These are phyloP conservation scores for Pulchroboletus neoregius DNA, from an alignment of 1,284 basidiomycete genomes.

Conservation along the genomic window DNA sequence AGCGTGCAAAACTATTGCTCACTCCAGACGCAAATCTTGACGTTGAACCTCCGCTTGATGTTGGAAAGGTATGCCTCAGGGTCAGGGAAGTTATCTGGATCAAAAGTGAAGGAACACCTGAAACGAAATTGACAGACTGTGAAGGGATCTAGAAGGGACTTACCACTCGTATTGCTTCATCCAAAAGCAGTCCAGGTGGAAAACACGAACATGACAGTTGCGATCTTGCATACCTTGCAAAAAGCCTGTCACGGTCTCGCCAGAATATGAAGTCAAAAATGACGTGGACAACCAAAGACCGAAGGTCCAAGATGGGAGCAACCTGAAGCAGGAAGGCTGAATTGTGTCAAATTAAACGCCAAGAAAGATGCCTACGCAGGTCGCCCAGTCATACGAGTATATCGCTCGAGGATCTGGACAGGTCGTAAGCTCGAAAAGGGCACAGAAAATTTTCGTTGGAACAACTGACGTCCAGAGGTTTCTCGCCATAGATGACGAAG, in stretches of 20 bases:
- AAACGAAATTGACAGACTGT: neutral
- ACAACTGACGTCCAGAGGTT: constrained; percentile 51
- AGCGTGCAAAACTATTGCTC: constrained; percentile 21
- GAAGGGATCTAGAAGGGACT: constrained; percentile 2
- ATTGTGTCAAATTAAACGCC: neutral
- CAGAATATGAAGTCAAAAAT: constrained; percentile 69
- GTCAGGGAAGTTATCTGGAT: constrained; percentile 72
- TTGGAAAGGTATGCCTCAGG: constrained; percentile 62
- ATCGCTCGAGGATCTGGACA: constrained; percentile 18
- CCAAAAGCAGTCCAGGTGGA: constrained; percentile 79
- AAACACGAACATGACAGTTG: constrained; percentile 67
- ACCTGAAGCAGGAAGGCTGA: constrained; percentile 30
- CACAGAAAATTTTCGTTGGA: neutral
- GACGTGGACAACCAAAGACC: constrained; percentile 76
- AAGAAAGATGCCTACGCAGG: constrained; percentile 14
- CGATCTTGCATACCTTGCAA: constrained; percentile 68
- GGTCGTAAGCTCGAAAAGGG: constrained; percentile 2
- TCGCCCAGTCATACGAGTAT: constrained; percentile 22
- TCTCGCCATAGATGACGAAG: constrained; percentile 65
- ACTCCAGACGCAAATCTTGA: constrained; percentile 77
- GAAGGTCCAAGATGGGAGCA: constrained; percentile 69
- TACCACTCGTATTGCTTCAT: constrained; percentile 77
- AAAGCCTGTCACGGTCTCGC: constrained; percentile 64
- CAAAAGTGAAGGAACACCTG: constrained; percentile 75
- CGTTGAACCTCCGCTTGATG: constrained; percentile 66